Base-by-base conservation (phyloP, 257 asterid genomes). In the Nicotiana attenuata region DNA sequence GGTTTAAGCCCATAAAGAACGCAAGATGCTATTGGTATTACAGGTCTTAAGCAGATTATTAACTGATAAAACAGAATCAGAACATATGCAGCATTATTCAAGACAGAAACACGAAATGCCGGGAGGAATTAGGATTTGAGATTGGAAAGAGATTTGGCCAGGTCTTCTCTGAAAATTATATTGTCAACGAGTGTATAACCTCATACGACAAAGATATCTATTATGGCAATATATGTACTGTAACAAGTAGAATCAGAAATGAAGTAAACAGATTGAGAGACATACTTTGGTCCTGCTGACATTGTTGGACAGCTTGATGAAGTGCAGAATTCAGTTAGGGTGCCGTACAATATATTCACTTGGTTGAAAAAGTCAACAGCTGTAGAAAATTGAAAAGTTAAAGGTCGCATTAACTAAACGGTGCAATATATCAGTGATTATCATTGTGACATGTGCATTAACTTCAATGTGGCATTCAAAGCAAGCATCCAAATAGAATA, bases 281-380 rank as follows among this genome's bases (percentile, higher is more conserved):
- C 97, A 67, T 93, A 95, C 98, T 95, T 92, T 45, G 97, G 95
- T 53, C 98, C 98, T 26, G 97, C 97, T 41, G 97, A 81, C 98
- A 95, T 95, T 67, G 93, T 92, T 20, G 95, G 98, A 89, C 98
- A 95, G 88, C 82, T 92, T 85, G 89, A 93, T 8, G 97, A 83
- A 0, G 98, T 95, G 73, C 98, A 95, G 88, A 95, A 94, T 87
- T 93, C 96, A 22, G 97, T 93, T 69, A 94, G 97, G 60, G 97
- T 92, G 87, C 97, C 97, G 82, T 88, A 94, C 73, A 94, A 93
- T 82, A 92, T 91, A 88, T 94, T 92, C 88, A 94, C 97, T 88
- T 93, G 97, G 86, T 92, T 92, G 93, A 92, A 94, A 90, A 93
- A 92, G 83, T 94, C 97, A 22, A 94, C 97, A 83, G 96, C 97